Evolutionary conservation across 129 eudicot species (phyloP), one percentile per base, ranked within the genome.

Genomic region (Tanacetum coccineum): DNA sequence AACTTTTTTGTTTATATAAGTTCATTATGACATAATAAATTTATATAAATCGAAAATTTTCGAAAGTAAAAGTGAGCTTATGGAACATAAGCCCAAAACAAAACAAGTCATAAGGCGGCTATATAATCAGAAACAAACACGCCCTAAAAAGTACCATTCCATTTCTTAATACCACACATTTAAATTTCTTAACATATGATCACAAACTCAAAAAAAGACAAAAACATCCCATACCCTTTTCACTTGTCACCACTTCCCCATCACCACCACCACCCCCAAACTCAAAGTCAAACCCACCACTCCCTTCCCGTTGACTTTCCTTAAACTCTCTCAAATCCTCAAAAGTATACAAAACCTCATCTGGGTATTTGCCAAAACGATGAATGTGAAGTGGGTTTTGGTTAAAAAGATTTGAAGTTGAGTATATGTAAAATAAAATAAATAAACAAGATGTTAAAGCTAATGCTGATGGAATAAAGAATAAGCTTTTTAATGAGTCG

Each of bases 381-480:
- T 30, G 67, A 25, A 36, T 28, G 83, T 44, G 73, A 74, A 78
- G 67, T 68, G 65, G 17, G 74, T 59, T 25, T 49, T 62, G 20
- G 42, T 6, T 7, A 36, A 78, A 26, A 13, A 80, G 74, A 54
- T 66, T 74, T 28, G 88, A 76, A 46, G 89, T 82, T 9, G 84
- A 78, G 42, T 81, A 78, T 4, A 84, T 68, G 71, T 82, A 79
- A 40, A 76, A 60, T 9, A 26, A 88, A 78, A 76, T 32, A 85
- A 20, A 49, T 81, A 77, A 25, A 79, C n/a, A n/a, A n/a, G n/a
- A 78, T 0, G 79, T 45, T 15, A 85, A 69, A 28, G 87, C 88
- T 52, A 88, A 80, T 9, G 72, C 50, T 10, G 45, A 46, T 15
- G 66, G n/a, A 46, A 70, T 44, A 56, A 45, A 60, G 11, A 60